Conservation (phyloP, 164 flowering plant genomes). For the Hamamelis virginiana region DNA sequence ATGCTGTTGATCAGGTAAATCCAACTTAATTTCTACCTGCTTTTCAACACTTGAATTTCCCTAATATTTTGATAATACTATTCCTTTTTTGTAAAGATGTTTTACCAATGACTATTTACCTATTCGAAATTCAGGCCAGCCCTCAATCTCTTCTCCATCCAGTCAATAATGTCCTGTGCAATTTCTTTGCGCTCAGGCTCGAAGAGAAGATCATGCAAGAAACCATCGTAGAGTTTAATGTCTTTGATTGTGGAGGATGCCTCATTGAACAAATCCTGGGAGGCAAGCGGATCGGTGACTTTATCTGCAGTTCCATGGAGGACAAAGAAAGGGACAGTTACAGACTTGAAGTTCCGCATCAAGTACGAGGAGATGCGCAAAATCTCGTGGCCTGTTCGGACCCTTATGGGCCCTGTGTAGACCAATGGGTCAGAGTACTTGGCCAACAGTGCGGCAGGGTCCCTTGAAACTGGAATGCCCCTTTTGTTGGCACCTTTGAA, state of each 20-base stretch:
- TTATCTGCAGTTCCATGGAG: slow-evolving; percentile 93
- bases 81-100: neutral
- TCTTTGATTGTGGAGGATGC: slow-evolving; percentile 80
- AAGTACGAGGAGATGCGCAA: slow-evolving; percentile 75
- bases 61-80: neutral
- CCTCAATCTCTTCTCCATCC: slow-evolving; percentile 73
- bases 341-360: slow-evolving; percentile 70
- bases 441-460: slow-evolving; percentile 83
- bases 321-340: slow-evolving; percentile 87
- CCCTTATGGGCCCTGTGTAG: slow-evolving; percentile 94
- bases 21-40: neutral
- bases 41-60: neutral
- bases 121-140: slow-evolving; percentile 12
- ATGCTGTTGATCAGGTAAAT: neutral
- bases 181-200: slow-evolving; percentile 93
- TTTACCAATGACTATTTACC: slow-evolving; percentile 7
- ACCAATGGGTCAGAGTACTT: slow-evolving; percentile 95
- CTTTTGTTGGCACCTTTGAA: slow-evolving; percentile 97
- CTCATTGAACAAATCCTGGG: slow-evolving; percentile 74
- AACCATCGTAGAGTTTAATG: slow-evolving; percentile 91
- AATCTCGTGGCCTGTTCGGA: slow-evolving; percentile 93
- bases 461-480: slow-evolving; percentile 95
- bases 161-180: slow-evolving; percentile 73
- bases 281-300: slow-evolving; percentile 94
- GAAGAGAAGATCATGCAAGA: slow-evolving; percentile 92